Evolutionary conservation across 2,329 filamentous ascomycete genomes (phyloP).

Genomic region (Magnaporthales sp.): DNA sequence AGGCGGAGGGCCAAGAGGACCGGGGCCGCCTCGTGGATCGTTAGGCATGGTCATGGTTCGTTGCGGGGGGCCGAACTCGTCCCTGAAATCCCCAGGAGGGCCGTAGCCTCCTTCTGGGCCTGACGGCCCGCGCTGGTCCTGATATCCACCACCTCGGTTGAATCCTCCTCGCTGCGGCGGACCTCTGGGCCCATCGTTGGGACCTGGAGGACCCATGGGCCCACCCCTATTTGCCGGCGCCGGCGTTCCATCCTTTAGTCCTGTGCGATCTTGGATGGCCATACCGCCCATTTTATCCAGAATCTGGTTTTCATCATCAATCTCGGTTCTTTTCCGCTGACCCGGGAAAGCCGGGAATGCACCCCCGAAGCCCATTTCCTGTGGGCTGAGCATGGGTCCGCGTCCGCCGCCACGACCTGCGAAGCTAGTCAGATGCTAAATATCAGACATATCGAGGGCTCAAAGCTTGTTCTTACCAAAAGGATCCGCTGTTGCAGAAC

Average conservation of each 20-base stretch:
- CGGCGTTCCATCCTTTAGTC: constrained; percentile 7
- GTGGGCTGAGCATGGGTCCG: constrained; percentile 11
- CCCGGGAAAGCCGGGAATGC: constrained; percentile 34
- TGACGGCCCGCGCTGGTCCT: constrained; percentile 15
- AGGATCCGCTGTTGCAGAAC: constrained; percentile 30
- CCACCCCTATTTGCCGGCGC: constrained; percentile 17
- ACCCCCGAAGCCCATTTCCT: constrained; percentile 27
- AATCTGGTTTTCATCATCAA: constrained; percentile 31
- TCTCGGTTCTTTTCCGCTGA: constrained; percentile 26
- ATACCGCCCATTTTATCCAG: constrained; percentile 31
- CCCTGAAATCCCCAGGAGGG: constrained; percentile 21
- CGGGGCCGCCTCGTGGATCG: constrained; percentile 28
- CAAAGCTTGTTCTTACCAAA: constrained; percentile 21
- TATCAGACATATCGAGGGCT: background rate
- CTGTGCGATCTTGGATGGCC: constrained; percentile 20
- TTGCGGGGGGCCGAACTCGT: constrained; percentile 41
- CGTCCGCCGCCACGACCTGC: background rate
- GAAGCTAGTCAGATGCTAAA: constrained; percentile 4
- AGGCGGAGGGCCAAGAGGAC: constrained; percentile 17
- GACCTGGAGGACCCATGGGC: constrained; percentile 21
- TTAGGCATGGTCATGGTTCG: constrained; percentile 55
- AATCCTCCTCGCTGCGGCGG: constrained; percentile 11
- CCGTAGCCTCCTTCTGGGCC: constrained; percentile 23
- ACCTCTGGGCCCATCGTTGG: constrained; percentile 14
- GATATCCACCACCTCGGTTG: constrained; percentile 18